Base-by-base conservation (phyloP, 148 eudicot species). In the Silene conica region DNA sequence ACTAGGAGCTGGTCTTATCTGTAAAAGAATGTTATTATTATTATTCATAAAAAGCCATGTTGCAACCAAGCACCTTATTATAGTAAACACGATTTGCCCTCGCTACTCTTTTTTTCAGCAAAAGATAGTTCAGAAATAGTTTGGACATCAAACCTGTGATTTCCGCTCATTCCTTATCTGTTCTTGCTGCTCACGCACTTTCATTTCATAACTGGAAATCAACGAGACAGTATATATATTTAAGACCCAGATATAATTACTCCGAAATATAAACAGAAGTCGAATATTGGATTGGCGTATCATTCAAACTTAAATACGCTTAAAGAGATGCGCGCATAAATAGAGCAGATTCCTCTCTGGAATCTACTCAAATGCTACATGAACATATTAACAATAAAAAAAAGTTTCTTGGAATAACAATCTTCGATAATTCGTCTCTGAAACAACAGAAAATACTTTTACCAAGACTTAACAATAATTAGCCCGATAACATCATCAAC, bases 161-260 rank as follows among this genome's bases (percentile, higher is more conserved):
- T 87, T 90, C 79, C 99, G 87, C 81, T 92, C 80, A 78, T 72
- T 95, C 78, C 99, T 87, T 78, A 86, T 70, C 73, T 76, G 23
- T 78, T 89, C 90, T 84, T 90, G 96, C 87, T 95, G 99, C 83
- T 95, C 99, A 78, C 94, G 88, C 74, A 90, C 73, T 82, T 95
- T 92, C 8, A 95, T 92, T 85, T 92, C 96, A 72, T 89, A 95
- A 89, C 99, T 95, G 87, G 43, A 74, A 81, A 79, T 67, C 76
- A 83, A 69, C 18, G 77, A 13, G 76, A 72, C 66, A 69, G 63
- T 13, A 71, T 56, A 60, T 54, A 48, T 4, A 56, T 66, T 28
- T 23, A 59, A 45, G 61, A 70, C 66, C 38, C 21, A 38, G 22
- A 59, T 6, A 20, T 22, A 22, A 19, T 57, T 26, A 62, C 67